Percentiles rank a stretch among this genome's conserved stretches.
phyloP scores from a whole-genome alignment of 495 filamentous ascomycete genomes.

The Trichocladium uniseriatum region DNA sequence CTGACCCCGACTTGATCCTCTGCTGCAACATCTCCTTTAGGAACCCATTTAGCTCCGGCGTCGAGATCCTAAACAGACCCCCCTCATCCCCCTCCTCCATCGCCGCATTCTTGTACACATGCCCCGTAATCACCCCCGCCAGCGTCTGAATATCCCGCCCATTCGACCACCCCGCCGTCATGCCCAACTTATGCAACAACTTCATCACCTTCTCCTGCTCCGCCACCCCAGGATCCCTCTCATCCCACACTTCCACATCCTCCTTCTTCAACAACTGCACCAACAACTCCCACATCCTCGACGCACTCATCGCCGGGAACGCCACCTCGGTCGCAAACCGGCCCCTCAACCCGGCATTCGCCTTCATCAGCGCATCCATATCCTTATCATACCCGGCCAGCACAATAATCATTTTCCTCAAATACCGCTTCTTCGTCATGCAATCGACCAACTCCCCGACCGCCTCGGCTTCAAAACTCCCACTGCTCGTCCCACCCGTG shows the following conservation, averaged over 20 bases:
- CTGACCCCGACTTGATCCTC: background rate
- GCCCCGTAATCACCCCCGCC: constrained; percentile 1
- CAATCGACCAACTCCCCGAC: constrained; percentile 56
- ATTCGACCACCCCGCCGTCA: constrained; percentile 2
- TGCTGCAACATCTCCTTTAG: constrained; percentile 1
- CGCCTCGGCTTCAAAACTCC: constrained; percentile 51
- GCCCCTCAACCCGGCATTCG: constrained; percentile 43
- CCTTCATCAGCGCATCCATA: constrained; percentile 50
- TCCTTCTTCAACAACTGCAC: constrained; percentile 2
- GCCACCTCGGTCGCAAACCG: constrained; percentile 43
- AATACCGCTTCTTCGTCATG: constrained; percentile 50
- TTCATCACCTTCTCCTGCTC: background rate
- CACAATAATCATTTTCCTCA: constrained; percentile 54
- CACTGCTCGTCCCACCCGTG: background rate
- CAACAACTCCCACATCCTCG: background rate
- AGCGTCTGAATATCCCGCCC: constrained; percentile 1
- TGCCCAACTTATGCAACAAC: background rate
- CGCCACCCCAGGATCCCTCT: background rate
- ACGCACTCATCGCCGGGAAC: constrained; percentile 23
- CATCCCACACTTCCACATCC: constrained; percentile 1
- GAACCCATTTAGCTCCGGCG: background rate
- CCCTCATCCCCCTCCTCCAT: constrained; percentile 1
- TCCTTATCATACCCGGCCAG: constrained; percentile 57
- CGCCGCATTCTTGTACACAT: background rate
- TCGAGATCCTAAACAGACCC: background rate